Base-by-base conservation (phyloP, 148 eudicot species). In the Silene conica region DNA sequence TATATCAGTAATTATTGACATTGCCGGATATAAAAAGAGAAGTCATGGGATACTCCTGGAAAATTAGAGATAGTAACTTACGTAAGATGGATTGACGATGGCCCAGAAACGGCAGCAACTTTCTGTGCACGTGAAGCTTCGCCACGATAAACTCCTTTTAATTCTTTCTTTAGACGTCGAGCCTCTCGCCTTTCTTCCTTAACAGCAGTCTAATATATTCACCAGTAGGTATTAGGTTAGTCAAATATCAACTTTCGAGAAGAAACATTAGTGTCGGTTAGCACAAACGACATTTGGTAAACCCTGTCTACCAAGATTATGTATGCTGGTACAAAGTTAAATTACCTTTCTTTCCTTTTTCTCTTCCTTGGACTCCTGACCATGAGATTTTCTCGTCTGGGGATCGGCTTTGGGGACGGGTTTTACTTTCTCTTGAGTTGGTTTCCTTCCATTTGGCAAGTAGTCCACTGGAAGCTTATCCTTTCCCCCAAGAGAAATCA, bases 341-440 rank as follows among this genome's bases (percentile, higher is more conserved):
- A 57, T 22, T 84, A 90, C 99, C 97, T 92, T 96, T 67, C 99
- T 80, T 83, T 92, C 94, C 82, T 92, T 96, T 92, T 92, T 96
- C 73, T 96, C 99, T 81, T 92, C 99, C 86, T 96, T 92, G 14
- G 99, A 85, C 83, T 96, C 99, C 75, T 84, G 90, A 76, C 85
- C 86, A 63, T 69, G 85, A 72, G 83, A 86, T 79, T 86, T 92
- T 79, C 89, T 83, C 63, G 77, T 87, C 23, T 38, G 86, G 66
- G 64, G 79, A 62, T 87, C 94, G 19, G 68, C 63, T 76, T 65
- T 83, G 46, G 73, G 70, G 54, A 50, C 81, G 26, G 76, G 86
- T 79, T 87, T 89, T 66, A 58, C 82, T 80, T 81, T 89, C 74
- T 85, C 92, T 62, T 71, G 76, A 20, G 73, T 73, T 72, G 69